Conservation (phyloP, 768 basidiomycete species). For the Roridomyces roridus region DNA sequence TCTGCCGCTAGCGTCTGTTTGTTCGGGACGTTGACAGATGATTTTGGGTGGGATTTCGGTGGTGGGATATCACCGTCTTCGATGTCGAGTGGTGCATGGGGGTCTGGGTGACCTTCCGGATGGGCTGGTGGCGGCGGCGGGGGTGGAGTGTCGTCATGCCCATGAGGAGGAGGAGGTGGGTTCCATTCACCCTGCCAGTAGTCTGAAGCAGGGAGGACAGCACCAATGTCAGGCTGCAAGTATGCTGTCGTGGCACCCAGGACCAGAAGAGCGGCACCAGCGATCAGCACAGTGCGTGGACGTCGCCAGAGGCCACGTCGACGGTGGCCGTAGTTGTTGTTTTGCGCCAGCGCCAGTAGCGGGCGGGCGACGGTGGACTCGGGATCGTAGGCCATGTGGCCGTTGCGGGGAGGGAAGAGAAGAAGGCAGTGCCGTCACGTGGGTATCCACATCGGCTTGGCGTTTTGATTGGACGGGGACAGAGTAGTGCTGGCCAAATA, state of each 20-base stretch:
- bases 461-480: no score
- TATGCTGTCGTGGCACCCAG: background rate
- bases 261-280: background rate
- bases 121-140: background rate
- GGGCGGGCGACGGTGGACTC: constrained; percentile 7
- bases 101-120: no score
- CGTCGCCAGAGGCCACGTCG: background rate
- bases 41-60: background rate
- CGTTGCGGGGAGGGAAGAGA: background rate
- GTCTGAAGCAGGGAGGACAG: background rate
- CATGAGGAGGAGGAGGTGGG: constrained; percentile 1
- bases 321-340: background rate
- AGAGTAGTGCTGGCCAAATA: no score
- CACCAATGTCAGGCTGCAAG: background rate
- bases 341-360: background rate
- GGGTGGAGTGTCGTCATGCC: background rate
- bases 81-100: constrained; percentile 2
- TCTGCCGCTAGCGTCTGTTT: background rate
- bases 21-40: background rate
- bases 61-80: background rate
- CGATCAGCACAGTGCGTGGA: background rate
- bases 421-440: no score
- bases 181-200: background rate
- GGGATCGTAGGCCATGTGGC: constrained; percentile 2
- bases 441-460: no score